Evolutionary conservation across 306 rosid genomes (phyloP), one percentile per base, ranked within the genome.

Genomic region (Mimosa bimucronata): DNA sequence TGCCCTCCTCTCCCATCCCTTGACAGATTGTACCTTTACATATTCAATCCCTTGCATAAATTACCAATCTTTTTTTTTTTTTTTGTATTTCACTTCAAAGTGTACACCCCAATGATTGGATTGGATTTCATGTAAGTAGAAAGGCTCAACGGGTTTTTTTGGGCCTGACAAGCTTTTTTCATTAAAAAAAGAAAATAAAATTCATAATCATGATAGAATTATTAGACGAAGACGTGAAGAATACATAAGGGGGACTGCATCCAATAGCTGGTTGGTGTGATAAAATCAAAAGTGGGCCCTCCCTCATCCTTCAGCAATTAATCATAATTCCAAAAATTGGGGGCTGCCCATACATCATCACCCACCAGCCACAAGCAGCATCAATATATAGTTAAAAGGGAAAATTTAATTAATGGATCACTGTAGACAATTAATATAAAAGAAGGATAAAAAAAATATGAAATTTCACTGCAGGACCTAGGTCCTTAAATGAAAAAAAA

Each of bases 231-330:
- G 64, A 23, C 0, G 30, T 57, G 64, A 57, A n/a, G 29, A 13
- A 55, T 23, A 28, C 30, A 8, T 21, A 9, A 0, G 5, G 15
- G 64, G 64, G 26, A 50, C 61, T 11, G 7, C 61, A 8, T 21
- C 0, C 11, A 55, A 55, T 55, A 21, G 61, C 26, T 55, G 26
- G 26, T n/a, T 55, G 23, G 61, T 55, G 28, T n/a, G 12, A 25
- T 12, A 55, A 21, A 55, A 19, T n/a, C 40, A 37, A 40, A 28
- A 74, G 75, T 52, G 79, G 83, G 60, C 6, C 64, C 64, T 40
- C 69, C 68, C 19, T 80, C 58, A 18, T 26, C 12, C 46, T 44
- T 9, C 13, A 26, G 12, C 21, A 62, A 2, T 55, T n/a, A 7
- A n/a, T 8, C 61, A 62, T 28, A 25, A 5, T 3, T 16, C 13